Base-by-base conservation (phyloP, 202 grass and related monocot genomes). In the Dendrocalamus latiflorus region DNA sequence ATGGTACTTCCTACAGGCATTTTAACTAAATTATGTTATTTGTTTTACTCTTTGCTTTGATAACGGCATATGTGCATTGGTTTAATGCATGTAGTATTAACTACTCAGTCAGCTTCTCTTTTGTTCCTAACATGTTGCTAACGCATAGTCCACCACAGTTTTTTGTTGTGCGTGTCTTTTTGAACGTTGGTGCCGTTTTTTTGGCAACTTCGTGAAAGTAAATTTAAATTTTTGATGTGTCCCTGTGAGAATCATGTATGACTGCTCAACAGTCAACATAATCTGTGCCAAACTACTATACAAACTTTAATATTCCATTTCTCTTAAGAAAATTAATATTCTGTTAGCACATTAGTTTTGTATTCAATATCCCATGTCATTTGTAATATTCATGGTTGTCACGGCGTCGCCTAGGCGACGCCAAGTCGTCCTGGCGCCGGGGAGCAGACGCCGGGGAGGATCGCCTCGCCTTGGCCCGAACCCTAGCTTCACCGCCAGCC, bases 1-100 rank as follows among this genome's bases (percentile, higher is more conserved):
- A 95, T 78, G 93, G 89, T 94, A 91, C 22, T 67, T 80, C 21
- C 28, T 38, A 41, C 72, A 44, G 25, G 36, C 38, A 53, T 54
- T 30, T 28, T 61, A 20, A 30, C 25, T 48, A 43, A 56, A 57
- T 14, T 66, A 34, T 33, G 6, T 75, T 44, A 51, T 57, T 50
- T 54, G 2, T 54, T 13, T 80, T 61, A 59, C 22, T 13, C 11
- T 20, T 30, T 71, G 24, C 44, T 51, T 72, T 28, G 10, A 56
- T 79, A 71, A 3, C 28, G 47, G 50, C 44, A 5, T 22, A 68
- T 66, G 22, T 61, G 42, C 21, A 49, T 53, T 68, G n/a, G 38
- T 62, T 20, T 20, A 5, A 42, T 72, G 1, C 18, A n/a, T 67
- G n/a, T n/a, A 62, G 10, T 88, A 15, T 21, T 21, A 51, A 38